Evolutionary conservation across 1,284 basidiomycete genomes (phyloP).

Genomic region (Ganoderma sinense): DNA sequence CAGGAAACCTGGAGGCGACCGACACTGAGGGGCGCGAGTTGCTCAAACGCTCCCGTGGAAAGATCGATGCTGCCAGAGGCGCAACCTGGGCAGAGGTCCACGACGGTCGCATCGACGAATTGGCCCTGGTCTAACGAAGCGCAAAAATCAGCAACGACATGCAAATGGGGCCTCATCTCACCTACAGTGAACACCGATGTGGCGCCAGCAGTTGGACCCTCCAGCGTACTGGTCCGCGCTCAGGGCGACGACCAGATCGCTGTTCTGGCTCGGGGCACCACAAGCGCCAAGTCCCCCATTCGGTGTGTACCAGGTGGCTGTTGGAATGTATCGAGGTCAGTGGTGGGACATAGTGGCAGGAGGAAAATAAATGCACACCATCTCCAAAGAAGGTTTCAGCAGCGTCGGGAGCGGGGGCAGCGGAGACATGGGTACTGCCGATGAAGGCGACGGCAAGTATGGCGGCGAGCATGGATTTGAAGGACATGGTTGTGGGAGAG

Average conservation of each 20-base stretch:
- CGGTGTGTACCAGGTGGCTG: conserved; percentile 17
- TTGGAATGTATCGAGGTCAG: neutral
- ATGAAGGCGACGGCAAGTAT: neutral
- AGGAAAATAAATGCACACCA: neutral
- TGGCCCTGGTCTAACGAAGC: conserved; percentile 12
- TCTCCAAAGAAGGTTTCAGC: conserved; percentile 7
- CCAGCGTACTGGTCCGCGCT: conserved; percentile 18
- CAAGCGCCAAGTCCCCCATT: conserved; percentile 13
- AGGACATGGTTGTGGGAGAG: conserved; percentile 1
- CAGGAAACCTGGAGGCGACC: conserved; percentile 19
- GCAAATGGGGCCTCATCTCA: neutral
- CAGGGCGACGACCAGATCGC: conserved; percentile 26
- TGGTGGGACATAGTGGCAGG: neutral
- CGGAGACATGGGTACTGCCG: neutral
- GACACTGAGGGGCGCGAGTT: conserved; percentile 8
- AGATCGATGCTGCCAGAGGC: conserved; percentile 12
- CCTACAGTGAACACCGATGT: conserved; percentile 4
- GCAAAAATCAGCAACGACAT: neutral
- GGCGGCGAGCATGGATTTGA: neutral
- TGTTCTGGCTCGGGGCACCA: conserved; percentile 15
- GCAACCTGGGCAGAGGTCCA: conserved; percentile 19
- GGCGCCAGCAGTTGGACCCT: conserved; percentile 24
- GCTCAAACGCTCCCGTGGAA: neutral
- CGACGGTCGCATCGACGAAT: conserved; percentile 16
- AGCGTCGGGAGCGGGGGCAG: neutral